Evolutionary conservation across 257 asterid genomes (phyloP), one percentile per base, ranked within the genome.

Genomic region (Nicotiana noctiflora): DNA sequence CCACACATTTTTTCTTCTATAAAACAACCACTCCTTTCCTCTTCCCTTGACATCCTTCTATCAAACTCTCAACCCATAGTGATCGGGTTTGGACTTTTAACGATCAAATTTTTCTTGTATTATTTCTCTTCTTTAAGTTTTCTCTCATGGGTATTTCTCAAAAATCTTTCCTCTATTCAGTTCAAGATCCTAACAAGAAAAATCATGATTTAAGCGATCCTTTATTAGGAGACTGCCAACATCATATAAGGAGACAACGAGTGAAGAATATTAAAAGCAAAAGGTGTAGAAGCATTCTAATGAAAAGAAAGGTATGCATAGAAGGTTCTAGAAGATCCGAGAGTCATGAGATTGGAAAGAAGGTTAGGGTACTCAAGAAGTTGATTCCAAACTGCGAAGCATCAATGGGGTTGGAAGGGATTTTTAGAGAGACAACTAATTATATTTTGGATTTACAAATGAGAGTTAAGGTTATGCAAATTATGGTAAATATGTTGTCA

Each of bases 391-490:
- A 86, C 32, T 62, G 89, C 65, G 87, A 84, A n/a, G 84, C 86
- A 29, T 79, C 49, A 40, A 40, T 65, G 81, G 91, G 83, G 6
- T 79, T 89, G 64, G 97, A 90, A 44, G 32, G 85, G 72, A 84
- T 91, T 62, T 88, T 91, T 70, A 75, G 66, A 23, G 93, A 93
- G 67, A 89, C 97, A 0, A 89, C 96, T 7, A 90, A 93, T 80
- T 93, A 93, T 46, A 89, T 93, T 34, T 4, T 87, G 83, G 90
- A 87, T 17, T 85, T 93, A 55, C 85, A 91, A 75, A 88, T 83
- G 85, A 87, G 91, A 77, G 90, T 87, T 49, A 87, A 70, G 59
- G 81, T 87, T 56, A 91, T 92, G 97, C 93, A 91, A 81, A 82
- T 80, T 76, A 83, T 90, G 88, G 92, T 90, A 2, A 75, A 82